These are phyloP conservation scores for Malassezia vespertilionis DNA, from an alignment of 1,284 basidiomycete species.

Conservation along the genomic window DNA sequence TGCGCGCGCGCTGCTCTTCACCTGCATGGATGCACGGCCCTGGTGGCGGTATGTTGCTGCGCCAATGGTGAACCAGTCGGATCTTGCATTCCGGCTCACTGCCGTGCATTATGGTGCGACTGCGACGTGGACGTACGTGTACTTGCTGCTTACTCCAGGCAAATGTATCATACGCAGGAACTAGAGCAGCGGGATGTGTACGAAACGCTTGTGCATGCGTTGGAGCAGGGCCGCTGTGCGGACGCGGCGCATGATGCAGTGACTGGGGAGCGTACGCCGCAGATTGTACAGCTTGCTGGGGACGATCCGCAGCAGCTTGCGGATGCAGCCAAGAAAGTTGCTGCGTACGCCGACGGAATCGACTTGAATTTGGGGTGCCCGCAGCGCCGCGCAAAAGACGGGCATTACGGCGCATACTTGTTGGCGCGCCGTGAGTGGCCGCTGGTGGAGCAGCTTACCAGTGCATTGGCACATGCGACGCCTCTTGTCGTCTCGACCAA, in stretches of 20 bases:
- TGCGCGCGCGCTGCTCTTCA: no score
- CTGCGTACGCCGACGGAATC: constrained; percentile 54
- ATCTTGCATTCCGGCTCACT: constrained; percentile 33
- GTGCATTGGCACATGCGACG: constrained; percentile 30
- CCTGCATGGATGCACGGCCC: no score
- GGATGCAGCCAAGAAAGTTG: constrained; percentile 55
- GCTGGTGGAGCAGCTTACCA: constrained; percentile 53
- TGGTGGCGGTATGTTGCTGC: constrained; percentile 25
- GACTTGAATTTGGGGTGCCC: constrained; percentile 61
- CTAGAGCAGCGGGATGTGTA: constrained; percentile 16
- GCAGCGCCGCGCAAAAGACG: constrained; percentile 58
- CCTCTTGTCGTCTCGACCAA: constrained; percentile 57
- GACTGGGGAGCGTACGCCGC: constrained; percentile 45
- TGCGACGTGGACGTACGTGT: constrained; percentile 25
- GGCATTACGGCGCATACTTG: constrained; percentile 63
- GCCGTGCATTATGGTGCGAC: constrained; percentile 32
- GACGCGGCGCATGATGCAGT: constrained; percentile 13
- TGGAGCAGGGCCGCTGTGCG: constrained; percentile 21
- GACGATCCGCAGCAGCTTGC: constrained; percentile 57
- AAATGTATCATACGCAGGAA: constrained; percentile 28
- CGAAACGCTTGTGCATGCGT: constrained; percentile 19
- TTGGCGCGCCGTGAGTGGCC: constrained; percentile 60
- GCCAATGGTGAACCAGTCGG: constrained; percentile 41
- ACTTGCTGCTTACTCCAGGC: constrained; percentile 6
- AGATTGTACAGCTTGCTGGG: constrained; percentile 63